These are phyloP conservation scores for Rhodamnia argentea DNA, from an alignment of 345 rosid species.

Conservation along the genomic window DNA sequence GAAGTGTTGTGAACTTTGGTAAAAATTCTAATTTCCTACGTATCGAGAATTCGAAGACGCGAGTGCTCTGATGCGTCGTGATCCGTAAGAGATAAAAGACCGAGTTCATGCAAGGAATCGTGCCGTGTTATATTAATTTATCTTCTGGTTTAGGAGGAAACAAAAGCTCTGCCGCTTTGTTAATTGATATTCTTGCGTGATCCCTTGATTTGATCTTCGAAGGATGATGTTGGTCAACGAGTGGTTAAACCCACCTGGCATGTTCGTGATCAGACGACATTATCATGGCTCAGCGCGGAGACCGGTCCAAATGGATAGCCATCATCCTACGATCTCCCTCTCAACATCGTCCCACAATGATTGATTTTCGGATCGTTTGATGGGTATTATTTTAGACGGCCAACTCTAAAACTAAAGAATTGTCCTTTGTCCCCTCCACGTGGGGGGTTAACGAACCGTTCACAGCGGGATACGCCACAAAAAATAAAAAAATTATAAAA, in stretches of 20 bases:
- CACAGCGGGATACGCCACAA: not conserved
- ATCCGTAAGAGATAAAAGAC: not conserved
- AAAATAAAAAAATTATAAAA: too few species aligned
- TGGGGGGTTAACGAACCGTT: not conserved
- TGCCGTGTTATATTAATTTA: not conserved
- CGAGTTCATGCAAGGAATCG: rapidly evolving
- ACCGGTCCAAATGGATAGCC: not conserved
- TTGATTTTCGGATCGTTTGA: not conserved
- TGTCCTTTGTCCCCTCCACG: not conserved
- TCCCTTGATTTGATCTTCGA: not conserved
- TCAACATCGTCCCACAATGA: not conserved
- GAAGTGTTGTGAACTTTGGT: not conserved
- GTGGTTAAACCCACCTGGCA: not conserved
- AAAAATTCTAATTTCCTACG: not conserved
- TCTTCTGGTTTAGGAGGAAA: not conserved
- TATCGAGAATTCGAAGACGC: not conserved
- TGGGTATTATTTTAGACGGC: not conserved
- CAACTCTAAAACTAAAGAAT: not conserved
- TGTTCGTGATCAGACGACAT: not conserved
- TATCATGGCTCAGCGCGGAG: not conserved
- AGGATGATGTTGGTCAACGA: not conserved
- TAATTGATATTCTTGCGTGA: not conserved
- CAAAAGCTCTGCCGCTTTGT: not conserved
- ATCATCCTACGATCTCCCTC: not conserved
- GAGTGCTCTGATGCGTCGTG: rapidly evolving